These are phyloP conservation scores for Coniosporium apollinis DNA, from an alignment of 495 filamentous ascomycete species.

Conservation along the genomic window DNA sequence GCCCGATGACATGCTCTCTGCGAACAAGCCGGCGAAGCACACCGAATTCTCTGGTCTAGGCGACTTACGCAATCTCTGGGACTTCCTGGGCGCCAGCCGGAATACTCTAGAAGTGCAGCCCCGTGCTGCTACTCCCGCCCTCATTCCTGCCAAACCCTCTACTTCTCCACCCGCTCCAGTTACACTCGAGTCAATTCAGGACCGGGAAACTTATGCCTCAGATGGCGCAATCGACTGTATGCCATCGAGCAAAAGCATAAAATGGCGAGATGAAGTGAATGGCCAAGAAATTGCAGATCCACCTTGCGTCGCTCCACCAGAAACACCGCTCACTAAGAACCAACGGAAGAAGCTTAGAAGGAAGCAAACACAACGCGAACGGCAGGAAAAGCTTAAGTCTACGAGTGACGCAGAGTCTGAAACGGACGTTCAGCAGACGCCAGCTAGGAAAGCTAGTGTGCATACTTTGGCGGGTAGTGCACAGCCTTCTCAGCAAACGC, in stretches of 20 bases:
- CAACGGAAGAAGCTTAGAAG: conserved; percentile 22
- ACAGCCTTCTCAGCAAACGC: background rate
- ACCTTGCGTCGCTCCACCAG: conserved; percentile 5
- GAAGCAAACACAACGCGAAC: conserved; percentile 11
- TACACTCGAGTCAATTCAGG: no score
- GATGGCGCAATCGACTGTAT: conserved; percentile 15
- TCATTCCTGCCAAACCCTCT: no score
- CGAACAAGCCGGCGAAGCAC: conserved; percentile 2
- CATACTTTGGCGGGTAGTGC: conserved; percentile 3
- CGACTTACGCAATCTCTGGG: conserved; percentile 27
- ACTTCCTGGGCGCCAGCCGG: conserved; percentile 22
- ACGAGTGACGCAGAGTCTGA: conserved; percentile 15
- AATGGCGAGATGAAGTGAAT: conserved; percentile 21
- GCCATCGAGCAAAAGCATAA: conserved; percentile 15
- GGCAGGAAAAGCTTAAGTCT: background rate
- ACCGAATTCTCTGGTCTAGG: conserved; percentile 16
- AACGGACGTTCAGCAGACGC: conserved; percentile 10
- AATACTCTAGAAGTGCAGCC: no score
- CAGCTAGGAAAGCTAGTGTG: conserved; percentile 10
- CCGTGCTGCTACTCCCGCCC: no score
- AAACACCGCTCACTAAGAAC: conserved; percentile 17
- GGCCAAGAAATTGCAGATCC: conserved; percentile 15
- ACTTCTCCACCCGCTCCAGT: no score
- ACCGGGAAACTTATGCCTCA: conserved; percentile 10
- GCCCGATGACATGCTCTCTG: background rate